Percentiles rank a stretch among this genome's conserved stretches.
phyloP scores from a whole-genome alignment of 169 alveolate species.

The Theileria sp. region DNA sequence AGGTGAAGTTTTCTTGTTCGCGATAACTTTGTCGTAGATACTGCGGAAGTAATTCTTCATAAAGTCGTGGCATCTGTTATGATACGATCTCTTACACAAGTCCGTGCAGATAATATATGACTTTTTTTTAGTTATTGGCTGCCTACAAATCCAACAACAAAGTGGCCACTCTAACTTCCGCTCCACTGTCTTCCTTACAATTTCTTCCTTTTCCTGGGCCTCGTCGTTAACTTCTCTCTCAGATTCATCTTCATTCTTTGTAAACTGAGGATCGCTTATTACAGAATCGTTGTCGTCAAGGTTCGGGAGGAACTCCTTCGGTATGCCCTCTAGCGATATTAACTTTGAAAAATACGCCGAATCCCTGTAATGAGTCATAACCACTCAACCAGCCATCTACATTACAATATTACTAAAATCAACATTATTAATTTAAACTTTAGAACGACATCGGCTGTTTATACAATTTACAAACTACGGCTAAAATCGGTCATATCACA shows the following conservation, averaged over 20 bases:
- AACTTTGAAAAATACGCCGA: constrained; percentile 8
- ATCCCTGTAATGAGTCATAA: constrained; percentile 19
- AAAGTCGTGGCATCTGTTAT: constrained; percentile 39
- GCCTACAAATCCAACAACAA: constrained; percentile 63
- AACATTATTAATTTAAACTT: too few species aligned
- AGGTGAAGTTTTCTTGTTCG: background rate
- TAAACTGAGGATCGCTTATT: constrained; percentile 3
- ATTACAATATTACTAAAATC: background rate
- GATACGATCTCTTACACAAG: constrained; percentile 46
- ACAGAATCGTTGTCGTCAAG: constrained; percentile 16
- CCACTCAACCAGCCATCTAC: background rate
- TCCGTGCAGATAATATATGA: constrained; percentile 42
- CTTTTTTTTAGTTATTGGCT: constrained; percentile 29
- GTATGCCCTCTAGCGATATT: constrained; percentile 17
- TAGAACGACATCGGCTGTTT: background rate
- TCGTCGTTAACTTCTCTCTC: constrained; percentile 11
- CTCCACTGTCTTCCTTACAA: background rate
- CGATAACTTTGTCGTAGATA: constrained; percentile 2
- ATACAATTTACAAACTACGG: background rate
- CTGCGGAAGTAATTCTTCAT: constrained; percentile 27
- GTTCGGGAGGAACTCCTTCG: constrained; percentile 36
- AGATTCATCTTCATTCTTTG: constrained; percentile 4
- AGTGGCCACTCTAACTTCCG: constrained; percentile 60
- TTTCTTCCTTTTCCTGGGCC: constrained; percentile 9
- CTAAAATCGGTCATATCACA: background rate